A percentile compares a stretch with the other conserved stretches of the same genome.
Conservation (phyloP, 352 stramenopile genomes). For the Phytophthora constricta region DNA sequence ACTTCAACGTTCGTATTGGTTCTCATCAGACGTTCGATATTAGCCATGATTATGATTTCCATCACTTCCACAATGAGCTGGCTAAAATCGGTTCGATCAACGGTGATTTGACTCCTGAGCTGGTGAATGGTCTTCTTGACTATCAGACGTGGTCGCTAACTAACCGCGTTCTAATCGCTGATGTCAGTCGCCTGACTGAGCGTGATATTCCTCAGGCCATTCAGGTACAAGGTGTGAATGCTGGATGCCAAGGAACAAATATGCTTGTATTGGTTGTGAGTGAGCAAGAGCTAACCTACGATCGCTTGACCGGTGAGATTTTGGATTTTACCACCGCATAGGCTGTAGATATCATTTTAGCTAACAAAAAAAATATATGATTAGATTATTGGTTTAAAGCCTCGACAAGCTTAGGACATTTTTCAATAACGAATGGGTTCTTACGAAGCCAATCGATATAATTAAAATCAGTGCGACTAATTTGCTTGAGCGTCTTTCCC, state of each 20-base stretch:
- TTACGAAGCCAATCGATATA: too few relatives aligned
- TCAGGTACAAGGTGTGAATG: conserved; percentile 23
- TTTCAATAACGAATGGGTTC: conserved; percentile 3
- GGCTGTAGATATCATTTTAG: conserved; percentile 4
- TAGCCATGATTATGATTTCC: conserved; percentile 9
- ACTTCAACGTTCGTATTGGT: conserved; percentile 16
- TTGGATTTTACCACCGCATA: not conserved
- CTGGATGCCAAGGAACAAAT: conserved; percentile 22
- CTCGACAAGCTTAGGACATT: not conserved
- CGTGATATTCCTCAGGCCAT: conserved; percentile 19
- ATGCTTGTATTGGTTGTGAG: conserved; percentile 18
- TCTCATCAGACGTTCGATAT: conserved; percentile 2
- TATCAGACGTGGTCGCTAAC: conserved; percentile 1
- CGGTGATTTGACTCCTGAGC: conserved; percentile 10
- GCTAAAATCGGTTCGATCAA: conserved; percentile 2
- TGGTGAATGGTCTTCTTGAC: conserved; percentile 7
- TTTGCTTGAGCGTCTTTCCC: conserved; percentile 3
- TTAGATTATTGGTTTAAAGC: not conserved
- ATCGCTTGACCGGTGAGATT: conserved; percentile 1
- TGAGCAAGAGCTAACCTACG: conserved; percentile 1
- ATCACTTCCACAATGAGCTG: not conserved
- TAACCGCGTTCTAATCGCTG: conserved; percentile 3
- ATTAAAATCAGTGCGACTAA: conserved; percentile 7
- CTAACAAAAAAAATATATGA: conserved; percentile 18
- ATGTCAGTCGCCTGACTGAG: conserved; percentile 5